Conservation (phyloP, 768 basidiomycete genomes). For the Lactifluus piperatus region DNA sequence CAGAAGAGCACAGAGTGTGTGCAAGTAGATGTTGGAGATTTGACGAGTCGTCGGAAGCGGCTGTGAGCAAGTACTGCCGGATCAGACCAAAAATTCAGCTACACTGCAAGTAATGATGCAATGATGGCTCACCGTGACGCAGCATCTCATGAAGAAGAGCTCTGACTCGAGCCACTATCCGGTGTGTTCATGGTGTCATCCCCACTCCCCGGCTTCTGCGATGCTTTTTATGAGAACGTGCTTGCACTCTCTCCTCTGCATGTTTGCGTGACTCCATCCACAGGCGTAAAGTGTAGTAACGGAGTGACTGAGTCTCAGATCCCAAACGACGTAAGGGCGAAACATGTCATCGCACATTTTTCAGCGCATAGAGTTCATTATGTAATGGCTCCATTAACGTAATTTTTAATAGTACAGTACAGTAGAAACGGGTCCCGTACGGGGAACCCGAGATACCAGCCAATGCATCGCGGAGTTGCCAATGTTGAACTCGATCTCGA, state of each 20-base stretch:
- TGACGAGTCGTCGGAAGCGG: background rate
- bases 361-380: too few species aligned
- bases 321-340: too few species aligned
- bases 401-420: too few species aligned
- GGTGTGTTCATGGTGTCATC: background rate
- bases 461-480: too few species aligned
- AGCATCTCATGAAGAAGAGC: background rate
- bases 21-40: background rate
- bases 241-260: constrained; percentile 38
- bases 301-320: constrained; percentile 55
- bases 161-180: background rate
- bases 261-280: constrained; percentile 59
- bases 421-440: too few species aligned
- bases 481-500: too few species aligned
- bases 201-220: background rate
- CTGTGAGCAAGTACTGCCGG: background rate
- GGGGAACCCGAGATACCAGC: too few species aligned
- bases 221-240: constrained; percentile 19
- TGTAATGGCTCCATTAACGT: too few species aligned
- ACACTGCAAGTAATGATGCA: background rate
- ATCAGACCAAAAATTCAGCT: background rate
- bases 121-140: background rate
- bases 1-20: background rate
- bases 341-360: too few species aligned
- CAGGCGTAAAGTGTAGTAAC: constrained; percentile 56